phyloP scores from a whole-genome alignment of 768 basidiomycete genomes.

The Mycena capillaripes region DNA sequence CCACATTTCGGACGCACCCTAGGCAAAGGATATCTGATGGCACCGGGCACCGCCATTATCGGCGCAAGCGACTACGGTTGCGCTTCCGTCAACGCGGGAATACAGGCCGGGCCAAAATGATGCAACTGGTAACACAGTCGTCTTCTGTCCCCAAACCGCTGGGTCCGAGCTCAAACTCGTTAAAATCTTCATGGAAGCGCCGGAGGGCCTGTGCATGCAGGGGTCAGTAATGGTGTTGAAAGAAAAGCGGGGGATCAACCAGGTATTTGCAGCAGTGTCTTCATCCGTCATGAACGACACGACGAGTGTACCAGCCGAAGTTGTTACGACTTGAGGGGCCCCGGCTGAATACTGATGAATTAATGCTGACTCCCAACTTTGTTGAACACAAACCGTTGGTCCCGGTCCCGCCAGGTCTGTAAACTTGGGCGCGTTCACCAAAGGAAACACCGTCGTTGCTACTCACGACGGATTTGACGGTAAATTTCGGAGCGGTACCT shows the following conservation, averaged over 20 bases:
- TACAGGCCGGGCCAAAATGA: constrained; percentile 27
- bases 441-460: constrained; percentile 37
- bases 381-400: constrained; percentile 33
- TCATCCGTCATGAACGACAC: constrained; percentile 42
- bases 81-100: background rate
- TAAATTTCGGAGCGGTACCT: constrained; percentile 32
- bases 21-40: constrained; percentile 25
- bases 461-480: constrained; percentile 40
- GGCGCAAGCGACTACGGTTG: constrained; percentile 23
- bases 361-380: background rate
- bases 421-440: constrained; percentile 31
- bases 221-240: background rate
- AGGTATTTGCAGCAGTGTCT: constrained; percentile 30
- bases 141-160: constrained; percentile 34
- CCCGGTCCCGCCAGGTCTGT: constrained; percentile 25
- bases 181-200: constrained; percentile 27
- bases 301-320: constrained; percentile 34
- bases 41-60: constrained; percentile 25
- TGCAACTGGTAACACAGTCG: constrained; percentile 9
- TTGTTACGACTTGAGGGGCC: constrained; percentile 34
- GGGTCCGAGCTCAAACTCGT: constrained; percentile 21
- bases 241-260: background rate
- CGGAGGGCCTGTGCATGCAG: background rate
- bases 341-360: constrained; percentile 30
- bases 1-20: background rate